Percentiles rank a stretch among this genome's conserved stretches.
Conservation (phyloP, 257 asterid genomes). For the Voacanga thouarsii region DNA sequence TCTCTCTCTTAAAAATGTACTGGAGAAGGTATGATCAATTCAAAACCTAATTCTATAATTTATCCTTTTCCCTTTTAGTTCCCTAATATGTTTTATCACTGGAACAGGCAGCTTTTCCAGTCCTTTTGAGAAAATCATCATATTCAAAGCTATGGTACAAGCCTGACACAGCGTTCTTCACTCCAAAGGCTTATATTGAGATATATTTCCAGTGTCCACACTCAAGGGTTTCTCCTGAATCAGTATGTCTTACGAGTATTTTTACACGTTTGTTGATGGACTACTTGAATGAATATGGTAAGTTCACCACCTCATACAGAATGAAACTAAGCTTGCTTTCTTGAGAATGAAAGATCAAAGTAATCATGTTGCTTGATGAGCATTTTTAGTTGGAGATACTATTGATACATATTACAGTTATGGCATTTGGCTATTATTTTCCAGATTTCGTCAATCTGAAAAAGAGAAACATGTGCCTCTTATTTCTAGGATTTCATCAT, state of each 20-base stretch:
- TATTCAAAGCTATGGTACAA: slow-evolving; percentile 93
- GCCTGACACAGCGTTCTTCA: slow-evolving; percentile 69
- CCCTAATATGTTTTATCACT: slow-evolving; percentile 23
- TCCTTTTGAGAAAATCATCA: slow-evolving; percentile 65
- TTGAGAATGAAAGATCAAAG: slow-evolving; percentile 4
- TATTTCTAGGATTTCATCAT: not conserved
- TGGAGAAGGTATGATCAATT: slow-evolving; percentile 47
- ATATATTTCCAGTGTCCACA: slow-evolving; percentile 82
- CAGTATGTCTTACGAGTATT: slow-evolving; percentile 73
- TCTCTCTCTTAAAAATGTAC: slow-evolving; percentile 62
- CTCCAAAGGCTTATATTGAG: slow-evolving; percentile 85
- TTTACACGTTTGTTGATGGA: slow-evolving; percentile 88
- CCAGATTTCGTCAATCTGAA: too few relatives aligned
- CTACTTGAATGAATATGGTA: slow-evolving; percentile 94
- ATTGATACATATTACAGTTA: too few relatives aligned
- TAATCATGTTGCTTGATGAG: not conserved
- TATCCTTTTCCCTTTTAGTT: slow-evolving; percentile 16
- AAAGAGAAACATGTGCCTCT: not conserved
- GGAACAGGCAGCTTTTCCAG: slow-evolving; percentile 64
- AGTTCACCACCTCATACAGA: not conserved
- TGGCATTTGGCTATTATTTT: too few relatives aligned
- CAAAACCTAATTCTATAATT: slow-evolving; percentile 14
- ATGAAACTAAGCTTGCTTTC: slow-evolving; percentile 3
- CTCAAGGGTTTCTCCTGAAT: slow-evolving; percentile 80
- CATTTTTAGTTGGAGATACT: too few relatives aligned